Evolutionary conservation across 257 asterid species (phyloP), one percentile per base, ranked within the genome.

Genomic region (Fraxinus quadrangulata): DNA sequence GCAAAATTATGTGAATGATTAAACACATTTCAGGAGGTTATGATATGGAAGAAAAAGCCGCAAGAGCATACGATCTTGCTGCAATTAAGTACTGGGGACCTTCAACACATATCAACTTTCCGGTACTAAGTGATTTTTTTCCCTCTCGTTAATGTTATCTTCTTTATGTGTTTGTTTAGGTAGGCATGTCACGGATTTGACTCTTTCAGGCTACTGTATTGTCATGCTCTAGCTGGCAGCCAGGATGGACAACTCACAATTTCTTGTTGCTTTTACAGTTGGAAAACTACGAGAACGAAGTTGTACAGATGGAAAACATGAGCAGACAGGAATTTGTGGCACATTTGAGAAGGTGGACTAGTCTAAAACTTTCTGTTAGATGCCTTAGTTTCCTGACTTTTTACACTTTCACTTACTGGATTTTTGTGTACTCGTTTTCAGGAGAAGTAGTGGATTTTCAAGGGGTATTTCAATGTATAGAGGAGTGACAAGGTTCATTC

Each of bases 11-110:
- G 14, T 23, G 31, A 61, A 21, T 9, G 4, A 61, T 47, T 14
- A 54, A 17, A n/a, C 51, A n/a, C 39, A 14, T 4, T 59, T n/a
- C 61, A 87, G 89, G 90, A 14, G 87, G 86, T 17, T 87, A 84
- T 83, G 88, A 87, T 39, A 84, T 84, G 87, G 90, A 87, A 77
- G 90, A 85, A 67, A 87, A 84, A 79, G 90, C 90, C 49, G 90
- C 90, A 3, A 85, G 87, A 77, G 82, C 90, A 0, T 87, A 87
- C 67, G 89, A 87, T 75, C 83, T 75, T 24, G 90, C 90, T 6
- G 90, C 88, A 1, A 76, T 87, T 0, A 87, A 87, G 71, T 87
- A 84, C 36, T 87, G 90, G 90, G 90, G 90, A 31, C 70, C 86
- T 74, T 76, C 90, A 3, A 84, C 90, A 5, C 86, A 84, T 77